These are phyloP conservation scores for Pyrus bretschneideri DNA, from an alignment of 306 rosid genomes.

Conservation along the genomic window DNA sequence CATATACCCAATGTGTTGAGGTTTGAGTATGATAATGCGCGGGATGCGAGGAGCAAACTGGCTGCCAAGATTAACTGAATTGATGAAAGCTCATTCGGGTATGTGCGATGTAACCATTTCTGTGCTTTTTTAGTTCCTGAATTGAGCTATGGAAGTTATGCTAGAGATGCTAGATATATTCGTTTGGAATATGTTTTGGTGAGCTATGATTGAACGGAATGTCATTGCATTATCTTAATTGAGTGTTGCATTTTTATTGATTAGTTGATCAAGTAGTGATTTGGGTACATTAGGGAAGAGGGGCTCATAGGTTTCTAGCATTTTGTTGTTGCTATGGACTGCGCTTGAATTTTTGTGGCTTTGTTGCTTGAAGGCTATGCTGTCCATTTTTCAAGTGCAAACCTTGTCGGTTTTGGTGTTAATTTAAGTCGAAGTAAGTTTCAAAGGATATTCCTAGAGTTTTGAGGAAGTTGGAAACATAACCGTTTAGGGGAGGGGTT, in stretches of 20 bases:
- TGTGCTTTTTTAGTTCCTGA: not conserved
- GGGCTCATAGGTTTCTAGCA: not conserved
- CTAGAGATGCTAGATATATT: not conserved
- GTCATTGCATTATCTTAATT: not conserved
- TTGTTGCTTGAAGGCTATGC: not conserved
- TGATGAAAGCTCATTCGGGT: not conserved
- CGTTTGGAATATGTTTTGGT: not conserved
- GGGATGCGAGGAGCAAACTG: constrained; percentile 46
- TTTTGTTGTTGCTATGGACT: not conserved
- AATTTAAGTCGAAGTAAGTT: too few relatives aligned
- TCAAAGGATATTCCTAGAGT: not conserved
- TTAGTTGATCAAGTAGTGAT: not conserved
- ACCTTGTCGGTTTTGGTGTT: not conserved
- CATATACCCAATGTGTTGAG: constrained; percentile 73
- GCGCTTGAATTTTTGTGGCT: not conserved
- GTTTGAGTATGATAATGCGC: constrained; percentile 86
- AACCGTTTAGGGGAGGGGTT: not conserved
- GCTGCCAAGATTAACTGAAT: constrained; percentile 38
- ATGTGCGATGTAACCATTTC: constrained; percentile 1
- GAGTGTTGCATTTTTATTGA: not conserved
- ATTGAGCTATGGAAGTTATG: not conserved
- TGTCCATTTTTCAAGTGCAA: not conserved
- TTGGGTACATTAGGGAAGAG: too few relatives aligned
- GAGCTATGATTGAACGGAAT: not conserved
- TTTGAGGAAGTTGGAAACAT: not conserved